These are phyloP conservation scores for Suhomyces bolitotheri DNA, from an alignment of 1,139 yeast species.

Conservation along the genomic window DNA sequence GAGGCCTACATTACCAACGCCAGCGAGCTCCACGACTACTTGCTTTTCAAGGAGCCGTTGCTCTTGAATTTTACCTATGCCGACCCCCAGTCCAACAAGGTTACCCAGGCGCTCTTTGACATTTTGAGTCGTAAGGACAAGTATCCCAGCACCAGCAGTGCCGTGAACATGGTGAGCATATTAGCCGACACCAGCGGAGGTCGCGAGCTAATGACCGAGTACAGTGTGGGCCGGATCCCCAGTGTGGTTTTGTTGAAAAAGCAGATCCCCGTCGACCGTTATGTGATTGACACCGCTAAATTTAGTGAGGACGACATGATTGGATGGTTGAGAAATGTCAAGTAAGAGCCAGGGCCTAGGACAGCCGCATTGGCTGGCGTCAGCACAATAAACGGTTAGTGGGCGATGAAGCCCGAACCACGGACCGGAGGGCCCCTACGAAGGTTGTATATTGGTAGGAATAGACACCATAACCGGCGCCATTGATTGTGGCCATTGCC, in stretches of 20 bases:
- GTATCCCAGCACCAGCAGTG: conserved; percentile 32
- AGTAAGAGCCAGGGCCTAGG: not conserved
- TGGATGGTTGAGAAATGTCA: conserved; percentile 46
- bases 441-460: too few relatives aligned
- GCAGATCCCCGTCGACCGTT: conserved; percentile 60
- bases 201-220: conserved; percentile 57
- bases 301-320: conserved; percentile 55
- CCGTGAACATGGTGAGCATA: conserved; percentile 65
- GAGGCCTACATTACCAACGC: conserved; percentile 47
- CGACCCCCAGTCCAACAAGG: conserved; percentile 58
- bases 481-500: too few relatives aligned
- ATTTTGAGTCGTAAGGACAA: conserved; percentile 51
- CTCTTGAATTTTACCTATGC: conserved; percentile 74
- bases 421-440: not conserved
- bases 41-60: conserved; percentile 60
- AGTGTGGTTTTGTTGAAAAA: conserved; percentile 65
- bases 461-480: too few relatives aligned
- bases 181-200: conserved; percentile 68
- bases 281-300: conserved; percentile 41
- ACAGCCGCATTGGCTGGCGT: not conserved
- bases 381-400: not conserved
- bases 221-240: conserved; percentile 62
- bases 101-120: conserved; percentile 66
- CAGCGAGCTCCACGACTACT: conserved; percentile 56
- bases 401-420: too few relatives aligned